Conservation (phyloP, 2,329 filamentous ascomycete genomes). For the Apiospora phragmitis region DNA sequence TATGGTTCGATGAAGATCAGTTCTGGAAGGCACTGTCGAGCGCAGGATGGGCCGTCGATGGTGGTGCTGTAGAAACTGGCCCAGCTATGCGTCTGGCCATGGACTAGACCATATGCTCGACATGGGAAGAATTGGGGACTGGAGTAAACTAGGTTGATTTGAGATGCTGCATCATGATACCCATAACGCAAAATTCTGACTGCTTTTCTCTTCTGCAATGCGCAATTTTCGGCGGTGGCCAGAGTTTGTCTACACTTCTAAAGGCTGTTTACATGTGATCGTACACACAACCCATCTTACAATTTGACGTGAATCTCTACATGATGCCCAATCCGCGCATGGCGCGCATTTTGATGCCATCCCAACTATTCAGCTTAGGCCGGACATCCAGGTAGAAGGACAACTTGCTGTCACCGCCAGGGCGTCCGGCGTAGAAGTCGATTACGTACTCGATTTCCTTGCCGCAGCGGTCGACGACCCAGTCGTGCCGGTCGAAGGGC, state of each 20-base stretch:
- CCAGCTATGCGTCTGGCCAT: constrained; percentile 45
- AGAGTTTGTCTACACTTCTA: background rate
- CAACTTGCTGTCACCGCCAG: constrained; percentile 38
- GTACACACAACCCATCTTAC: background rate
- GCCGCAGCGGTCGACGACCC: constrained; percentile 92
- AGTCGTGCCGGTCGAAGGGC: constrained; percentile 96
- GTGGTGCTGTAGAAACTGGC: constrained; percentile 65
- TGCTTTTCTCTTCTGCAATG: background rate
- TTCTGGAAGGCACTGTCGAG: constrained; percentile 46
- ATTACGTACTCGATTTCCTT: constrained; percentile 90
- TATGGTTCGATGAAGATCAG: constrained; percentile 30
- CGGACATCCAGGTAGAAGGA: constrained; percentile 70
- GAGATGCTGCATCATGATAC: constrained; percentile 12
- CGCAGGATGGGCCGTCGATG: constrained; percentile 67
- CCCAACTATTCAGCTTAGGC: constrained; percentile 68
- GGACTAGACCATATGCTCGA: constrained; percentile 28
- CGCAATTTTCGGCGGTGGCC: background rate
- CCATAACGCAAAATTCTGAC: background rate
- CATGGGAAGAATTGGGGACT: constrained; percentile 18
- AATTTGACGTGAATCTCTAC: constrained; percentile 26
- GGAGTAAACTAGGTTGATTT: background rate
- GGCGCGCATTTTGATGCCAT: constrained; percentile 67
- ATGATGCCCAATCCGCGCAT: constrained; percentile 51
- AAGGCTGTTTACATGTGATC: background rate
- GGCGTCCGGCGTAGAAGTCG: constrained; percentile 86